phyloP scores from a whole-genome alignment of 225 moss, liverwort and hornwort genomes.

The Lunularia cruciata region DNA sequence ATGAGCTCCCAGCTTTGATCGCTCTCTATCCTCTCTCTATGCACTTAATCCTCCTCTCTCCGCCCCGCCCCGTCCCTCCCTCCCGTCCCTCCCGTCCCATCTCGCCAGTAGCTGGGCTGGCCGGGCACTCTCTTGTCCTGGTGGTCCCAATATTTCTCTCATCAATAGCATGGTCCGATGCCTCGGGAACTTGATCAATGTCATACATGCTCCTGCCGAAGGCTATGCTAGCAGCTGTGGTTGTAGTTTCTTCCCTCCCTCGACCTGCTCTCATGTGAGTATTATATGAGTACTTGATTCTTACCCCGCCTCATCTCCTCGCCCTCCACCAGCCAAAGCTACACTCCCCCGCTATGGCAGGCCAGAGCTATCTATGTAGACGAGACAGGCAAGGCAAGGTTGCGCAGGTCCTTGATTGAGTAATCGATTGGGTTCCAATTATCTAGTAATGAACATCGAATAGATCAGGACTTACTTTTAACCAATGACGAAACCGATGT shows the following conservation, averaged over 20 bases:
- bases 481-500: background rate
- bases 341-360: background rate
- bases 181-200: constrained; percentile 14
- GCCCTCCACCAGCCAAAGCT: background rate
- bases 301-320: background rate
- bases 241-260: constrained; percentile 6
- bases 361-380: constrained; percentile 1
- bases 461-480: background rate
- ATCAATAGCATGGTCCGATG: constrained; percentile 6
- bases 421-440: background rate
- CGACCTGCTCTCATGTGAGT: constrained; percentile 2
- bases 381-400: background rate
- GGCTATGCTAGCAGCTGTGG: constrained; percentile 9
- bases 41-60: constrained; percentile 3
- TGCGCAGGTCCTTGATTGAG: background rate
- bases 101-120: constrained; percentile 7
- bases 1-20: constrained; percentile 10
- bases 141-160: constrained; percentile 20
- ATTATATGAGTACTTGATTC: background rate
- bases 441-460: background rate
- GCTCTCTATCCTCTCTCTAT: constrained; percentile 15
- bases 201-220: background rate
- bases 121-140: constrained; percentile 2
- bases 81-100: background rate
- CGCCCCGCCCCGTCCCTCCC: background rate